Evolutionary conservation across 169 alveolate genomes (phyloP), one percentile per base, ranked within the genome.

Genomic region (Cryptosporidium viatorum): DNA sequence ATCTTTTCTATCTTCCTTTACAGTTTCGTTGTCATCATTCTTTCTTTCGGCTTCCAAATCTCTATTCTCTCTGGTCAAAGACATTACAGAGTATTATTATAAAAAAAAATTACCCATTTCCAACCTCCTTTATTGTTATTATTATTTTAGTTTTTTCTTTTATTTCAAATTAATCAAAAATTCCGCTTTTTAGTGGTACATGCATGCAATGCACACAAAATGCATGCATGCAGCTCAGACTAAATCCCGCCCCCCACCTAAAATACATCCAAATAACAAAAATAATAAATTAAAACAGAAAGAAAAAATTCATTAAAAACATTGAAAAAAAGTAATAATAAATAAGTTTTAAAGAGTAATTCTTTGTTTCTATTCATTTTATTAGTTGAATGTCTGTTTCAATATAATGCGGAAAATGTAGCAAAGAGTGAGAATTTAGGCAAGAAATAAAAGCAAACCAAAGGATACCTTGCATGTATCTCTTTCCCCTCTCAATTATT

Each of bases 401-500:
- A 65, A 37, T 65, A 65, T 65, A 65, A 29, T 65, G 71, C 71
- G 71, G 71, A 65, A 65, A 65, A 35, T 65, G 50, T 65, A 35
- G 71, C 71, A 65, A 6, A 35, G 51, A 31, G 37, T 59, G 21
- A 43, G 33, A 12, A 8, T 8, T 41, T 41, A 41, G 12, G 12
- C 16, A 9, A 41, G 48, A 41, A 41, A 41, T 9, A 41, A 41
- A 41, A 9, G 9, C 16, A 41, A 7, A 9, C 48, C 16, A 33
- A 33, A 33, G 39, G 3, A 33, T 33, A 3, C 48, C 16, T 9
- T 41, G 48, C 8, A 8, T 39, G 45, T 39, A 41, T 41, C 14
- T 41, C 3, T 37, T 37, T 9, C 12, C 8, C 48, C 16, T 9
- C 48, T 9, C 9, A 7, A 9, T 41, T 9, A 41, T 9, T 0